Evolutionary conservation across 2,329 filamentous ascomycete species (phyloP).

Genomic region (Cytospora piceicola): DNA sequence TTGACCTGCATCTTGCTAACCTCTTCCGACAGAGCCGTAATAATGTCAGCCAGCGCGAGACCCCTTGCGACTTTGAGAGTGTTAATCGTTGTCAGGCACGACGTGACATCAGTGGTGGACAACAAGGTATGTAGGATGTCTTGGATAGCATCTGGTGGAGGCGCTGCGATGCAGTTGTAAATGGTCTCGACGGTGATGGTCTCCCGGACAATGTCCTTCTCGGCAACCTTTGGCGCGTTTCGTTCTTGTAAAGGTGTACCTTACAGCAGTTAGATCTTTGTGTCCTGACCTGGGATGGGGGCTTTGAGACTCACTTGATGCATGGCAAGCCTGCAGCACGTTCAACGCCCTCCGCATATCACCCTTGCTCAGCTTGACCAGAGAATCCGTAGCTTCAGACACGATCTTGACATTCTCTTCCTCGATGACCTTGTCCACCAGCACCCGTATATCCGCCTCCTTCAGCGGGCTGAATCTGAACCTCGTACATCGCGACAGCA

Average conservation of each 20-base stretch:
- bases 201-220: constrained; percentile 73
- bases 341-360: constrained; percentile 96
- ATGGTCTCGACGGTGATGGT: constrained; percentile 87
- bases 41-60: constrained; percentile 88
- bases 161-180: constrained; percentile 96
- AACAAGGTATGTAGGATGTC: constrained; percentile 85
- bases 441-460: constrained; percentile 77
- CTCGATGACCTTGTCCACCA: constrained; percentile 88
- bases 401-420: constrained; percentile 87
- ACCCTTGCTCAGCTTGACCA: constrained; percentile 87
- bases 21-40: constrained; percentile 84
- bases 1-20: constrained; percentile 81
- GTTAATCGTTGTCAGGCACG: constrained; percentile 86
- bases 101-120: constrained; percentile 83
- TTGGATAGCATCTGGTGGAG: constrained; percentile 84
- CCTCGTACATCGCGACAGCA: constrained; percentile 89
- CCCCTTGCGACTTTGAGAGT: constrained; percentile 84
- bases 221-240: constrained; percentile 60
- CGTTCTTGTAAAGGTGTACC: constrained; percentile 69
- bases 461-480: constrained; percentile 96
- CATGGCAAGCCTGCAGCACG: constrained; percentile 94
- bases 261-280: constrained; percentile 39
- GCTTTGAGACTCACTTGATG: constrained; percentile 68
- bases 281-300: background rate
- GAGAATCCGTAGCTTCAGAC: constrained; percentile 76